Conservation (phyloP, 2,329 filamentous ascomycete genomes). For the Paracamarosporium sp. region DNA sequence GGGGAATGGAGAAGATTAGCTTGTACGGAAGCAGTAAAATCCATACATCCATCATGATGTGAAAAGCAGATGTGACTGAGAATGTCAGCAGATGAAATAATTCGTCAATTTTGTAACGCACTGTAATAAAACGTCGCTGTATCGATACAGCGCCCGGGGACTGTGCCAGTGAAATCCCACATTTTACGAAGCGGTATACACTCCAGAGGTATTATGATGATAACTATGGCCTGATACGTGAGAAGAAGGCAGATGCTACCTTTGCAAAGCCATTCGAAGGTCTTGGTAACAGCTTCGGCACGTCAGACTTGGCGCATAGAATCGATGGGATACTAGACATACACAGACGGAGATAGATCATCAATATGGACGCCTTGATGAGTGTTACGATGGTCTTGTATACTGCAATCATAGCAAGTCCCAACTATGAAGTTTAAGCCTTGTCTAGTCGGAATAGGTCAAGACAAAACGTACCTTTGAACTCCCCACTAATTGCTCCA, state of each 20-base stretch:
- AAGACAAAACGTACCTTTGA: conserved; percentile 19
- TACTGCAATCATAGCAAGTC: conserved; percentile 23
- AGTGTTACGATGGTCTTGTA: conserved; percentile 31
- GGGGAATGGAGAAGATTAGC: conserved; percentile 79
- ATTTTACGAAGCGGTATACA: conserved; percentile 35
- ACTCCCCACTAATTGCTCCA: conserved; percentile 18
- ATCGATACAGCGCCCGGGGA: conserved; percentile 38
- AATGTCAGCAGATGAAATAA: conserved; percentile 3
- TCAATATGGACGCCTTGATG: conserved; percentile 41
- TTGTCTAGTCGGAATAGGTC: background rate
- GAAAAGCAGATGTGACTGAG: conserved; percentile 68
- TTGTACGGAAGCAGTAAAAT: conserved; percentile 86
- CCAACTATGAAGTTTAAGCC: conserved; percentile 17
- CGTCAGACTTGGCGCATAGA: background rate
- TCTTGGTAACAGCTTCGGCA: conserved; percentile 23
- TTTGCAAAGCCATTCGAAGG: conserved; percentile 30
- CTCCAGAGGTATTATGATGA: conserved; percentile 31
- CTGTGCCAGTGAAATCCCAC: conserved; percentile 36
- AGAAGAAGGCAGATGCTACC: conserved; percentile 29
- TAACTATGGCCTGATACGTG: conserved; percentile 25
- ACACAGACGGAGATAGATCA: conserved; percentile 42
- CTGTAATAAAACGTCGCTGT: conserved; percentile 35
- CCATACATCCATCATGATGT: conserved; percentile 85
- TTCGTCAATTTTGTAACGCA: conserved; percentile 11
- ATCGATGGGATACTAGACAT: background rate